Conservation (phyloP, 2,329 filamentous ascomycete genomes). For the Microcera coccophila region DNA sequence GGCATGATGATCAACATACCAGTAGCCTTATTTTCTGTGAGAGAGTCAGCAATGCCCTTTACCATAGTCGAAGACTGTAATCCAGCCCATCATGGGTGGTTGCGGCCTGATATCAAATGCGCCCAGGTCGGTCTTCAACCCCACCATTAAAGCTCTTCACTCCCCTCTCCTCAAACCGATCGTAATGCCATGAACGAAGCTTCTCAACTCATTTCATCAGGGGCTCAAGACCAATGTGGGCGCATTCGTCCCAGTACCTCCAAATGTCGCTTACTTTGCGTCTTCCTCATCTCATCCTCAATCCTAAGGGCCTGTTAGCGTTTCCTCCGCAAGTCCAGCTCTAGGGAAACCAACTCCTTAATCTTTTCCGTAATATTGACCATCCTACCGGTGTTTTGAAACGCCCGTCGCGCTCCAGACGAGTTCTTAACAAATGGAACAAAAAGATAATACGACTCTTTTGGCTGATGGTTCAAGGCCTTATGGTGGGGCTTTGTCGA, state of each 20-base stretch:
- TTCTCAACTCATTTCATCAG: neutral
- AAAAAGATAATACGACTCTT: constrained; percentile 12
- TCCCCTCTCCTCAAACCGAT: too few species aligned
- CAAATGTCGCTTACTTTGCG: constrained; percentile 76
- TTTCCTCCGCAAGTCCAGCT: constrained; percentile 4
- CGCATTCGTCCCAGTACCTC: neutral
- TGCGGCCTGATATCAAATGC: neutral
- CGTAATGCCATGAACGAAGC: too few species aligned
- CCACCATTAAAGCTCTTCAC: too few species aligned
- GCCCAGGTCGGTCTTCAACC: neutral
- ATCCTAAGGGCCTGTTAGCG: constrained; percentile 61
- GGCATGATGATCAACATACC: constrained; percentile 55
- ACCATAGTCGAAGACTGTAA: too few species aligned
- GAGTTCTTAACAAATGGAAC: constrained; percentile 7
- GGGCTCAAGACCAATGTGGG: neutral
- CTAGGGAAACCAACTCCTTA: constrained; percentile 71
- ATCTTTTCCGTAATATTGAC: constrained; percentile 99
- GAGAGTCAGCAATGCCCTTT: constrained; percentile 26
- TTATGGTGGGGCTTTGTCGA: constrained; percentile 28
- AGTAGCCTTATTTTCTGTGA: constrained; percentile 93
- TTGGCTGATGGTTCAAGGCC: constrained; percentile 17
- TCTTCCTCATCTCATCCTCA: constrained; percentile 98
- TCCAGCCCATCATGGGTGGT: neutral
- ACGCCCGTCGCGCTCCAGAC: constrained; percentile 19
- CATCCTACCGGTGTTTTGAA: constrained; percentile 56